phyloP scores from a whole-genome alignment of 495 filamentous ascomycete genomes.

The Parachaetomium inaequale region DNA sequence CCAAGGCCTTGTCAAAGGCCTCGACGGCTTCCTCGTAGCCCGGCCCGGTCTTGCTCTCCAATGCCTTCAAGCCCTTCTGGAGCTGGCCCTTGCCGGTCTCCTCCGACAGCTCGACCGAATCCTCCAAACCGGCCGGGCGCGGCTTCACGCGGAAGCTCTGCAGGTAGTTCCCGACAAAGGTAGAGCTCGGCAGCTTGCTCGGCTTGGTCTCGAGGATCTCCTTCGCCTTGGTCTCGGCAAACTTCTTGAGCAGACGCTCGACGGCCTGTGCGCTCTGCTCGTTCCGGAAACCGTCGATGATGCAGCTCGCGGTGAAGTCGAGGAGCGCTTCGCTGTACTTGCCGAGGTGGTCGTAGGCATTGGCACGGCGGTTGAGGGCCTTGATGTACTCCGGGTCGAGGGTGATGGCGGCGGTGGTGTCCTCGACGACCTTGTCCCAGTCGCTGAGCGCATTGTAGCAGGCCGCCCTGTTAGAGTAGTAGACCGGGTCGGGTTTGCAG shows the following conservation, averaged over 20 bases:
- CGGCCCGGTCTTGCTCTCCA: slow-evolving; percentile 81
- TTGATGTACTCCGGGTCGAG: slow-evolving; percentile 96
- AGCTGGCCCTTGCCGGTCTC: slow-evolving; percentile 80
- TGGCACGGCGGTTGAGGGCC: slow-evolving; percentile 91
- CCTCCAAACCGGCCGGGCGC: slow-evolving; percentile 78
- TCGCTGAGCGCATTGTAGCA: slow-evolving; percentile 89
- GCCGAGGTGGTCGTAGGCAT: slow-evolving; percentile 88
- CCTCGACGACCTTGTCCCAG: slow-evolving; percentile 96
- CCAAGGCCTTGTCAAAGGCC: slow-evolving; percentile 83
- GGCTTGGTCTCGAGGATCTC: slow-evolving; percentile 70
- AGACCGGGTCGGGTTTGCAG: slow-evolving; percentile 96
- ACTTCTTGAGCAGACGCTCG: slow-evolving; percentile 92
- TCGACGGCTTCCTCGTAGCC: slow-evolving; percentile 82
- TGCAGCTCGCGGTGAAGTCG: slow-evolving; percentile 97
- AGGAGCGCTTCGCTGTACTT: slow-evolving; percentile 92
- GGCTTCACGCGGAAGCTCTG: slow-evolving; percentile 88
- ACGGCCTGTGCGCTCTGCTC: slow-evolving; percentile 82
- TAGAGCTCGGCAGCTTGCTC: slow-evolving; percentile 80
- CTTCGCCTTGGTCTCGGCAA: slow-evolving; percentile 88
- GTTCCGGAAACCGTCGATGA: slow-evolving; percentile 94
- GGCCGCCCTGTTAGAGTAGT: slow-evolving; percentile 96
- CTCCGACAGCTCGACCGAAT: slow-evolving; percentile 68
- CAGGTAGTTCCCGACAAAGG: slow-evolving; percentile 96
- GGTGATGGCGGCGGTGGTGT: slow-evolving; percentile 88
- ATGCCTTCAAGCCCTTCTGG: slow-evolving; percentile 71